Percentiles rank a stretch among this genome's conserved stretches.
phyloP scores from a whole-genome alignment of 2,329 filamentous ascomycete species.

The Clarireedia monteithiana region DNA sequence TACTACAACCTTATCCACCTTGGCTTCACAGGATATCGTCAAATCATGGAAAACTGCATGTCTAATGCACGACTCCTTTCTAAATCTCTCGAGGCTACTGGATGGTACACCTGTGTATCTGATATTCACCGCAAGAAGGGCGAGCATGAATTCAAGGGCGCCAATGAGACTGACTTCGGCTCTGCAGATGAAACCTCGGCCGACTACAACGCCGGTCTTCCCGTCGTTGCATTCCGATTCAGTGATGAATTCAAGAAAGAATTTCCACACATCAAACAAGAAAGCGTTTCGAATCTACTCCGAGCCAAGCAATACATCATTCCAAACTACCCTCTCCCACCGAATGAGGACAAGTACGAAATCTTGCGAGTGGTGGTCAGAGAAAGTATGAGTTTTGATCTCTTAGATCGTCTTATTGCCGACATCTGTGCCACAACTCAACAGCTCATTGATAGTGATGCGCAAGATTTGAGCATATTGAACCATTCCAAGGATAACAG shows the following conservation, averaged over 20 bases:
- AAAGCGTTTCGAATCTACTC: slow-evolving; percentile 52
- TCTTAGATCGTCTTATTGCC: slow-evolving; percentile 53
- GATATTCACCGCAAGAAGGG: slow-evolving; percentile 56
- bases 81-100: slow-evolving; percentile 54
- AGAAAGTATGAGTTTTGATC: slow-evolving; percentile 60
- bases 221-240: slow-evolving; percentile 61
- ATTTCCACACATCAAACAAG: slow-evolving; percentile 57
- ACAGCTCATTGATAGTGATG: slow-evolving; percentile 39
- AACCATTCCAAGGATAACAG: slow-evolving; percentile 29
- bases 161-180: slow-evolving; percentile 30
- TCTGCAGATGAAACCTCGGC: slow-evolving; percentile 43
- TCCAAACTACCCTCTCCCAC: slow-evolving; percentile 61
- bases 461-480: slow-evolving; percentile 37
- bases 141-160: slow-evolving; percentile 30
- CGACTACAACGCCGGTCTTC: slow-evolving; percentile 56
- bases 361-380: slow-evolving; percentile 61
- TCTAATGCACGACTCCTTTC: slow-evolving; percentile 56
- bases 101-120: slow-evolving; percentile 57
- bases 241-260: slow-evolving; percentile 52
- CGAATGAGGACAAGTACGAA: slow-evolving; percentile 51
- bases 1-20: slow-evolving; percentile 69
- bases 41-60: slow-evolving; percentile 59
- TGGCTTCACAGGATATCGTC: slow-evolving; percentile 56
- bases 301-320: slow-evolving; percentile 64
- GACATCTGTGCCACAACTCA: slow-evolving; percentile 56